Percentiles rank a stretch among this genome's conserved stretches.
phyloP scores from a whole-genome alignment of 345 rosid species.

The Citrus trifoliata region DNA sequence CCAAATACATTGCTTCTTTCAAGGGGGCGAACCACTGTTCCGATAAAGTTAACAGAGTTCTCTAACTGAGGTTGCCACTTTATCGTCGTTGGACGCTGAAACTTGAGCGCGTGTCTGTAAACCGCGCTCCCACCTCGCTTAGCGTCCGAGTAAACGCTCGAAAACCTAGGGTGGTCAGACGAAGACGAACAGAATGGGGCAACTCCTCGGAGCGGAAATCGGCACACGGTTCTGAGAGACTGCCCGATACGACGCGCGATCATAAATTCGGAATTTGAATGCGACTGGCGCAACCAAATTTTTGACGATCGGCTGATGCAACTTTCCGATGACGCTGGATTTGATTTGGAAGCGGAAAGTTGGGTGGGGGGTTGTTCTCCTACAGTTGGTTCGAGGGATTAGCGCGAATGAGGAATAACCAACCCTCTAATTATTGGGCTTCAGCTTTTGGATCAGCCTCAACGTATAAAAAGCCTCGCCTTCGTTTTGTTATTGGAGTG shows the following conservation, averaged over 20 bases:
- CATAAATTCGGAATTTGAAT: slow-evolving; percentile 29
- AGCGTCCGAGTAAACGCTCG: slow-evolving; percentile 30
- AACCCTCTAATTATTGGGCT: too few species aligned
- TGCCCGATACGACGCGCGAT: slow-evolving; percentile 25
- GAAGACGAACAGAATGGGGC: slow-evolving; percentile 20
- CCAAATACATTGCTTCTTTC: slow-evolving; percentile 24
- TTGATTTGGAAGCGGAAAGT: neutral
- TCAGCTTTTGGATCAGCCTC: too few species aligned
- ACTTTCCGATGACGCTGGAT: neutral
- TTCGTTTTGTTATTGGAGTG: too few species aligned
- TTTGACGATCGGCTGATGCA: neutral
- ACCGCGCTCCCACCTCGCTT: slow-evolving; percentile 36
- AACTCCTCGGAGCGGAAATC: slow-evolving; percentile 20
- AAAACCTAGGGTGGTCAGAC: slow-evolving; percentile 18
- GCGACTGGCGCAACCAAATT: neutral
- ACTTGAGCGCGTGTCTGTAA: slow-evolving; percentile 45
- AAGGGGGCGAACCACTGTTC: slow-evolving; percentile 43
- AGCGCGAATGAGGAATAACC: too few species aligned
- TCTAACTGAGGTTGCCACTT: slow-evolving; percentile 20
- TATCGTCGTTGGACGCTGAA: slow-evolving; percentile 54
- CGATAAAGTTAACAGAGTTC: slow-evolving; percentile 58
- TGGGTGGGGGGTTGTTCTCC: too few species aligned
- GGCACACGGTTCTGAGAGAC: slow-evolving; percentile 25
- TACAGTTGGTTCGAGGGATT: too few species aligned
- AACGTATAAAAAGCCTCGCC: too few species aligned